Conservation (phyloP, 1,139 yeast genomes). For the Pichia sp. region DNA sequence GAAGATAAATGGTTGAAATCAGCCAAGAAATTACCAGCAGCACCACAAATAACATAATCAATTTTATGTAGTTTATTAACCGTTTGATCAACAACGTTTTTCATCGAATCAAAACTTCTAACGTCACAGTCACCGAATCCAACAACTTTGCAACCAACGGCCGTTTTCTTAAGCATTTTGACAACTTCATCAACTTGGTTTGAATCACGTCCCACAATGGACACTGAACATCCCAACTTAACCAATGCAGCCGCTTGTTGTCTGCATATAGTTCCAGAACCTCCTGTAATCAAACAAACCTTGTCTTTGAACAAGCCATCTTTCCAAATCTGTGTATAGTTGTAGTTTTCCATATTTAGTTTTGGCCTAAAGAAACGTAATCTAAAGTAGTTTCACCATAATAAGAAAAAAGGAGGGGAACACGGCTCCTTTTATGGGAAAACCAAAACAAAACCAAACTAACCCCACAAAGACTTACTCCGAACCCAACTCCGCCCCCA, state of each 20-base stretch:
- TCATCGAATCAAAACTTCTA: constrained; percentile 53
- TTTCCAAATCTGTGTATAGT: constrained; percentile 31
- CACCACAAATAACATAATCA: constrained; percentile 87
- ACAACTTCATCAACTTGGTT: constrained; percentile 64
- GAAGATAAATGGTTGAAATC: constrained; percentile 73
- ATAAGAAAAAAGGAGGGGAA: no score
- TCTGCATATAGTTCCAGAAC: constrained; percentile 88
- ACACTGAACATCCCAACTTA: constrained; percentile 77
- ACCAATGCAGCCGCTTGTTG: constrained; percentile 82
- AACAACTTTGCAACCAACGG: constrained; percentile 52
- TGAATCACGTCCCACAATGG: constrained; percentile 70
- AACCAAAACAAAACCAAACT: no score
- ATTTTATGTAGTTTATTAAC: constrained; percentile 62
- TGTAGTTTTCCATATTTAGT: constrained; percentile 15
- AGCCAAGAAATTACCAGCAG: constrained; percentile 87
- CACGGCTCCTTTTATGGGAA: background rate
- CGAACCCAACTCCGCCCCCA: background rate
- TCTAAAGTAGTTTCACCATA: no score
- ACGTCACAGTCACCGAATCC: constrained; percentile 73
- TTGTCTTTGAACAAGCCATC: constrained; percentile 69
- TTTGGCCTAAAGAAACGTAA: background rate
- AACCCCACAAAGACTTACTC: background rate
- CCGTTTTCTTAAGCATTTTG: constrained; percentile 48
- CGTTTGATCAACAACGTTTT: constrained; percentile 56
- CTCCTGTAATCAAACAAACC: constrained; percentile 89